phyloP scores from a whole-genome alignment of 129 eudicot species.

The Pittosporum tobira region DNA sequence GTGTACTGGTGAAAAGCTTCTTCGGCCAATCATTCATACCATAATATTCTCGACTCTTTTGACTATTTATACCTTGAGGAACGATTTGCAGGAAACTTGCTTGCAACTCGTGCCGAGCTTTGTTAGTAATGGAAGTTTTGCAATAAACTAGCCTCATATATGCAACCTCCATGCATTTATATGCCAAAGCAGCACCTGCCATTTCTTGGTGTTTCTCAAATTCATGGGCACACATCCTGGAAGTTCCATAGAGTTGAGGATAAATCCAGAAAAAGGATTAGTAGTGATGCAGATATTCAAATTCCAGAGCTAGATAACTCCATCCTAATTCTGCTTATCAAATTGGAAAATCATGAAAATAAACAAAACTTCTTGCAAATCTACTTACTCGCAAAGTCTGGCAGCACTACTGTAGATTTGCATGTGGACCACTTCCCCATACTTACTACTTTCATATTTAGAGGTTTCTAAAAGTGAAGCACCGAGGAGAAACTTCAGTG shows the following conservation, averaged over 20 bases:
- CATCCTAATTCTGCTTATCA: neutral
- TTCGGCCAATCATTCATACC: too few relatives aligned
- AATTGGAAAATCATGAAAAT: too few relatives aligned
- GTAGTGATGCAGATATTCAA: neutral
- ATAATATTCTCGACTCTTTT: too few relatives aligned
- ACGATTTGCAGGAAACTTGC: slow-evolving; percentile 46
- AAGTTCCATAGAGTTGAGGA: slow-evolving; percentile 19
- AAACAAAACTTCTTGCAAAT: neutral
- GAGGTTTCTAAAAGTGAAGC: slow-evolving; percentile 74
- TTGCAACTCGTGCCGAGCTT: slow-evolving; percentile 59
- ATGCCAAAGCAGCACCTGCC: slow-evolving; percentile 80
- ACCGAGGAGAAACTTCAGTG: slow-evolving; percentile 68
- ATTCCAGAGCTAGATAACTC: neutral
- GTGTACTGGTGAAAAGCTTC: too few relatives aligned
- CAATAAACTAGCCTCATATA: slow-evolving; percentile 67
- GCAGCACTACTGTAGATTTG: slow-evolving; percentile 53
- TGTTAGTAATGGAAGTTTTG: slow-evolving; percentile 35
- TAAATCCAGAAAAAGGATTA: neutral
- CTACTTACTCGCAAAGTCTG: slow-evolving; percentile 61
- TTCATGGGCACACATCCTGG: slow-evolving; percentile 73
- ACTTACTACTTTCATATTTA: slow-evolving; percentile 28
- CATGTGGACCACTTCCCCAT: slow-evolving; percentile 37
- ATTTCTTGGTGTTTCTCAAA: slow-evolving; percentile 56
- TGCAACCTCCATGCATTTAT: slow-evolving; percentile 94
- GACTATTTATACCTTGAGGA: slow-evolving; percentile 48